Percentiles rank a stretch among this genome's conserved stretches.
Conservation (phyloP, 1,284 basidiomycete species). For the Austroboletus niveus region DNA sequence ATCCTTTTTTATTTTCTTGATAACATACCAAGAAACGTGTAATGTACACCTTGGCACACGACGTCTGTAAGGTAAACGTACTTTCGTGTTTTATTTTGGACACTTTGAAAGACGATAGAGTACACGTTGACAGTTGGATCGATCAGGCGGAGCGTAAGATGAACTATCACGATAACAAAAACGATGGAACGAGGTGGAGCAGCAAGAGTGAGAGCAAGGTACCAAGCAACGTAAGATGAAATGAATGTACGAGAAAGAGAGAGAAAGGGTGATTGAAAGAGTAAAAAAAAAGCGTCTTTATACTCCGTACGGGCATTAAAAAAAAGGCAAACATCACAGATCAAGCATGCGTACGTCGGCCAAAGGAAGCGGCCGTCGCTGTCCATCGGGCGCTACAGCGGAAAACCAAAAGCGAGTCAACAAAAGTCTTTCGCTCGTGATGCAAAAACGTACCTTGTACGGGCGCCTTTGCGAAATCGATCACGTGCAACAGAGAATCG, state of each 20-base stretch:
- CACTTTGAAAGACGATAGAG: no score
- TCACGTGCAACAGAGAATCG: slow-evolving; percentile 31
- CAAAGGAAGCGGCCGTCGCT: slow-evolving; percentile 31
- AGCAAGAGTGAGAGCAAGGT: slow-evolving; percentile 4
- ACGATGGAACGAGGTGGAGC: background rate
- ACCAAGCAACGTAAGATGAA: background rate
- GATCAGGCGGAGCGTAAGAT: background rate
- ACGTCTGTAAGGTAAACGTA: slow-evolving; percentile 21
- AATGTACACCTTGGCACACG: slow-evolving; percentile 20
- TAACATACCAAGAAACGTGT: slow-evolving; percentile 25
- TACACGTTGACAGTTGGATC: background rate
- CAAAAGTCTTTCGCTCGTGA: no score
- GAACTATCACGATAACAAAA: background rate
- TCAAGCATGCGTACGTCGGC: slow-evolving; percentile 34
- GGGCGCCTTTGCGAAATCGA: slow-evolving; percentile 40
- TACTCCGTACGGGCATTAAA: no score
- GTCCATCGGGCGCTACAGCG: slow-evolving; percentile 26
- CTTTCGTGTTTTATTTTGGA: slow-evolving; percentile 1
- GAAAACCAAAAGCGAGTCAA: background rate
- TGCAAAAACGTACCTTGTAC: slow-evolving; percentile 27
- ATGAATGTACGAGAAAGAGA: background rate
- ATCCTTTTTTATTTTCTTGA: slow-evolving; percentile 7
- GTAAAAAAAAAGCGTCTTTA: background rate
- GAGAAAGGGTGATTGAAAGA: background rate
- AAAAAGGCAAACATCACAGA: slow-evolving; percentile 14